These are phyloP conservation scores for Cytospora piceae DNA, from an alignment of 2,329 filamentous ascomycete species.

Conservation along the genomic window DNA sequence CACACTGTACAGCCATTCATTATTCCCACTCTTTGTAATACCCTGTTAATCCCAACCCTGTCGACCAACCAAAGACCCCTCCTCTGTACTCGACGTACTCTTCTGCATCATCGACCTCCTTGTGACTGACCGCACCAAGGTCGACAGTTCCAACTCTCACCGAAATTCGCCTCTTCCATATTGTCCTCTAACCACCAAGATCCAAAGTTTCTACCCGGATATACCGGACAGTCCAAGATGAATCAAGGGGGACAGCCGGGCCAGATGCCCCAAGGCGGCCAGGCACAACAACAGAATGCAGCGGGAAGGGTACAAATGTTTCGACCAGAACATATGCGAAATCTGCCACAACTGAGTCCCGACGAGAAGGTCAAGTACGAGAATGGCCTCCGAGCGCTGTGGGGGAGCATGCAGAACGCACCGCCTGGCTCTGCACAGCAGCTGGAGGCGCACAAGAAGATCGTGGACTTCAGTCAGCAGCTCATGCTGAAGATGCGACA, in stretches of 20 bases:
- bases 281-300: constrained; percentile 30
- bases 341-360: constrained; percentile 52
- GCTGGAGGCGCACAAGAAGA: constrained; percentile 57
- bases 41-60: background rate
- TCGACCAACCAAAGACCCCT: background rate
- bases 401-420: constrained; percentile 54
- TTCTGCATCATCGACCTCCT: background rate
- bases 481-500: constrained; percentile 56
- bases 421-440: constrained; percentile 54
- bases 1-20: background rate
- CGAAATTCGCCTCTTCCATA: background rate
- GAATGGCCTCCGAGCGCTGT: constrained; percentile 57
- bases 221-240: constrained; percentile 10
- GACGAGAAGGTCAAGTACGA: constrained; percentile 65
- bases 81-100: background rate
- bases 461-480: constrained; percentile 63
- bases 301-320: constrained; percentile 45
- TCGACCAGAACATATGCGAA: constrained; percentile 56
- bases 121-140: background rate
- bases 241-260: constrained; percentile 31
- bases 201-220: background rate
- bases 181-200: background rate
- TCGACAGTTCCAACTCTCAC: background rate
- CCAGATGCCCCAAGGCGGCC: constrained; percentile 30
- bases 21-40: background rate